A percentile compares a stretch with the other conserved stretches of the same genome.
Evolutionary conservation across 2,329 filamentous ascomycete genomes (phyloP).

Genomic region (Colletotrichum acutatum): DNA sequence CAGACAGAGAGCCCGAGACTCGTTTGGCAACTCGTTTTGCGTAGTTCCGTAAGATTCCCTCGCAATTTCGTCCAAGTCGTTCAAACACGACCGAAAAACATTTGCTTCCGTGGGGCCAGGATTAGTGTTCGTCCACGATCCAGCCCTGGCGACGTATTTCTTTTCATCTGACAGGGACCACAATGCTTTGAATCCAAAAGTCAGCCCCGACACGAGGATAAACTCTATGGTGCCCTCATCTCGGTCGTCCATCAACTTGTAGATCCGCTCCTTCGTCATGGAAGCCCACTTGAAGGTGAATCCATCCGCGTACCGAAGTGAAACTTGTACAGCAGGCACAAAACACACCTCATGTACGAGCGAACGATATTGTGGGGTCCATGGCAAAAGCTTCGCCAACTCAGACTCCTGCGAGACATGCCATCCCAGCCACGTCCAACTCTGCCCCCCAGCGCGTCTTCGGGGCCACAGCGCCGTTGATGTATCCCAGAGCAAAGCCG

Average conservation of each 20-base stretch:
- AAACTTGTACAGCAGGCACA: background rate
- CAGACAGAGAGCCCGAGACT: background rate
- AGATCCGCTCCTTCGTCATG: background rate
- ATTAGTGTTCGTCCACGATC: too few relatives aligned
- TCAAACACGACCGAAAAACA: rapidly evolving
- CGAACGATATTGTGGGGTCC: too few relatives aligned
- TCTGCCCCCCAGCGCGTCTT: background rate
- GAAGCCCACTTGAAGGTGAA: background rate
- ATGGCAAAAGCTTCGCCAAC: too few relatives aligned
- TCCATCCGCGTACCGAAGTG: background rate
- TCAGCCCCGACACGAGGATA: background rate
- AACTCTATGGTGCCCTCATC: background rate
- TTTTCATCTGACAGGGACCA: background rate
- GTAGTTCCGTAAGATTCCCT: background rate
- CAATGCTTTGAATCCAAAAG: background rate
- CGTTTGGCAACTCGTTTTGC: background rate
- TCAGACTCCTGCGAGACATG: background rate
- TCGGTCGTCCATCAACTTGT: background rate
- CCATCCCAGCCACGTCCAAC: background rate
- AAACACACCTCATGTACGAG: too few relatives aligned
- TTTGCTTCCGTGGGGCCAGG: too few relatives aligned
- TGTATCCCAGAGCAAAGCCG: background rate
- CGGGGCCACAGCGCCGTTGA: background rate
- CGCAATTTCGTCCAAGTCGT: too few relatives aligned
- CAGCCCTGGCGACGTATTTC: too few relatives aligned